Evolutionary conservation across 805 yeast genomes (phyloP).

Genomic region (Kregervanrija pseudodelftensis): DNA sequence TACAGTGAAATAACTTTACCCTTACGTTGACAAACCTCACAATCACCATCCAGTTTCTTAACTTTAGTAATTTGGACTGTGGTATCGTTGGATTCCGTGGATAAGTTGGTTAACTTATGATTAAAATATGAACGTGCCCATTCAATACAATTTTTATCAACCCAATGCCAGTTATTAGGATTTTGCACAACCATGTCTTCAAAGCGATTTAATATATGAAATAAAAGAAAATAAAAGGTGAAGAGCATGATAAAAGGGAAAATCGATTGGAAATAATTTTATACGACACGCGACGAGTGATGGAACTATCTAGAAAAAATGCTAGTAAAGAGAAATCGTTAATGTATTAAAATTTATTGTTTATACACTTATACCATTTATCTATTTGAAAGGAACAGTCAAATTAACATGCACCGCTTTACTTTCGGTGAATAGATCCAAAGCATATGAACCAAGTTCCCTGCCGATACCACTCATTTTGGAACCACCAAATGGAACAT

Average conservation of each 20-base stretch:
- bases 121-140: constrained; percentile 82
- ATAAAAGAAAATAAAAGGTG: neutral
- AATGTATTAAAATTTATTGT: neutral
- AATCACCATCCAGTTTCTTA: constrained; percentile 81
- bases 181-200: constrained; percentile 79
- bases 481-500: constrained; percentile 64
- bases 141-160: constrained; percentile 89
- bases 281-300: neutral
- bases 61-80: constrained; percentile 35
- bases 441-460: constrained; percentile 62
- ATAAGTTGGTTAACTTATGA: constrained; percentile 47
- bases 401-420: constrained; percentile 69
- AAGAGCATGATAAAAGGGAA: neutral
- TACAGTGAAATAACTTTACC: constrained; percentile 92
- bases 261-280: neutral
- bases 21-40: constrained; percentile 93
- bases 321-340: neutral
- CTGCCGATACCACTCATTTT: constrained; percentile 62
- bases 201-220: neutral
- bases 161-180: constrained; percentile 99
- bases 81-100: constrained; percentile 28
- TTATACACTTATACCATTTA: neutral
- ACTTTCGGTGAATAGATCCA: constrained; percentile 53
- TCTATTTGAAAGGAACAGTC: constrained; percentile 10
- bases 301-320: constrained; percentile 1